Percentiles rank a stretch among this genome's conserved stretches.
phyloP scores from a whole-genome alignment of 1,139 yeast species.

The Candida tetrigidarum region DNA sequence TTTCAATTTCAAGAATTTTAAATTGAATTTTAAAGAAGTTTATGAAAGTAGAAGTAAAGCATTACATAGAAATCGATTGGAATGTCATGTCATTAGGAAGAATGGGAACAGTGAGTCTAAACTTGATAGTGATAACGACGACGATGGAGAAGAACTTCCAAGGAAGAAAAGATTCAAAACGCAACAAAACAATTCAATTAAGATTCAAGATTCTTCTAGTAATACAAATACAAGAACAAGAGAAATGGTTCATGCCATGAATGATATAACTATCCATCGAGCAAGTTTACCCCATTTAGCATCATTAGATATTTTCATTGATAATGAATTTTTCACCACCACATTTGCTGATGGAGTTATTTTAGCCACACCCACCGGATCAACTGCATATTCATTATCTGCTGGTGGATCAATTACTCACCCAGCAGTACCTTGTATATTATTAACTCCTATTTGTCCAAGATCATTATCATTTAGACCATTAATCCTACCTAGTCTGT shows the following conservation, averaged over 20 bases:
- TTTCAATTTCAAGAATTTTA: slow-evolving; percentile 69
- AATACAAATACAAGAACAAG: too few species aligned
- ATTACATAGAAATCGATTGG: slow-evolving; percentile 74
- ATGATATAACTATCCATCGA: slow-evolving; percentile 85
- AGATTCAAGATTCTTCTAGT: slow-evolving; percentile 11
- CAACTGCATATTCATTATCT: slow-evolving; percentile 89
- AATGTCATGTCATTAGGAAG: slow-evolving; percentile 67
- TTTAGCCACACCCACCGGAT: slow-evolving; percentile 90
- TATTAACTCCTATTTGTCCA: slow-evolving; percentile 90
- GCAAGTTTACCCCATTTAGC: slow-evolving; percentile 89
- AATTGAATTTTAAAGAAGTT: slow-evolving; percentile 65
- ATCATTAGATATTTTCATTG: slow-evolving; percentile 78
- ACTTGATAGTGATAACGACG: slow-evolving; percentile 16
- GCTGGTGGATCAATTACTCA: slow-evolving; percentile 95
- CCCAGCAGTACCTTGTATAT: slow-evolving; percentile 81
- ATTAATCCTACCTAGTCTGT: slow-evolving; percentile 72
- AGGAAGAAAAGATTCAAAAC: slow-evolving; percentile 4
- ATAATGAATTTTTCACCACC: slow-evolving; percentile 81
- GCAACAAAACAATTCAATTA: neutral
- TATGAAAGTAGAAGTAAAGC: slow-evolving; percentile 72
- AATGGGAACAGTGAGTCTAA: too few species aligned
- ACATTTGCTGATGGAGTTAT: slow-evolving; percentile 93
- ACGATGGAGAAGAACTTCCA: neutral
- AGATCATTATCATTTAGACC: slow-evolving; percentile 89
- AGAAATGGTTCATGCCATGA: slow-evolving; percentile 74